Evolutionary conservation across 1,284 basidiomycete species (phyloP).

Genomic region (Melampsora americana): DNA sequence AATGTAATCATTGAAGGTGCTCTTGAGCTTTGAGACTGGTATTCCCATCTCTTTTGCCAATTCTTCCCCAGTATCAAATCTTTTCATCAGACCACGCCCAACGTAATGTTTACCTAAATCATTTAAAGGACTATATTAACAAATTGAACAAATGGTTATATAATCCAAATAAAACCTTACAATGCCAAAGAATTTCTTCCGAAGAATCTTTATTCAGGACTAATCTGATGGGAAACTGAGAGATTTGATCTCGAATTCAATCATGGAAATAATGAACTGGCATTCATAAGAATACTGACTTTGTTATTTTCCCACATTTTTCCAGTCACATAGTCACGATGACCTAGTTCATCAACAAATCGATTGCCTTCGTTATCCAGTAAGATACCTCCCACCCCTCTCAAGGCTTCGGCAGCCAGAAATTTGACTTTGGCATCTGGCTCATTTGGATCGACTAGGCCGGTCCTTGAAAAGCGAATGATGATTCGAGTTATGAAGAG

Average conservation of each 20-base stretch:
- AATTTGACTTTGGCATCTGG: slow-evolving; percentile 66
- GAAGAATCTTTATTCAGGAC: slow-evolving; percentile 85
- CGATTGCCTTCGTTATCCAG: slow-evolving; percentile 86
- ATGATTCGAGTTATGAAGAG: too few species aligned
- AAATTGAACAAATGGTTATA: too few species aligned
- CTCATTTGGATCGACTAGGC: slow-evolving; percentile 90
- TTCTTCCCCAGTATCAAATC: slow-evolving; percentile 77
- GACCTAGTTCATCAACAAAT: slow-evolving; percentile 94
- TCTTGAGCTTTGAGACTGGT: slow-evolving; percentile 70
- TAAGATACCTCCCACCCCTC: slow-evolving; percentile 90
- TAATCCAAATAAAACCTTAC: slow-evolving; percentile 49
- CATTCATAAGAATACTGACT: slow-evolving; percentile 56
- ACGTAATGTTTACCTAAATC: slow-evolving; percentile 61
- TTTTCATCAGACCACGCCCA: slow-evolving; percentile 94
- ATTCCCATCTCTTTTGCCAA: slow-evolving; percentile 93
- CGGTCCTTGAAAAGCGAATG: not conserved
- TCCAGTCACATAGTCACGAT: slow-evolving; percentile 83
- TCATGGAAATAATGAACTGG: not conserved
- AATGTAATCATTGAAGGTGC: slow-evolving; percentile 91
- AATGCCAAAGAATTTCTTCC: slow-evolving; percentile 88
- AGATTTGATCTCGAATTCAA: not conserved
- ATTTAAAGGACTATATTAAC: not conserved
- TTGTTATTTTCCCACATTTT: slow-evolving; percentile 94
- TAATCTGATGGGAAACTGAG: slow-evolving; percentile 77
- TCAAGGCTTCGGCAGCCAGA: slow-evolving; percentile 75